Conservation (phyloP, 768 basidiomycete genomes). For the Lactifluus subvellereus region DNA sequence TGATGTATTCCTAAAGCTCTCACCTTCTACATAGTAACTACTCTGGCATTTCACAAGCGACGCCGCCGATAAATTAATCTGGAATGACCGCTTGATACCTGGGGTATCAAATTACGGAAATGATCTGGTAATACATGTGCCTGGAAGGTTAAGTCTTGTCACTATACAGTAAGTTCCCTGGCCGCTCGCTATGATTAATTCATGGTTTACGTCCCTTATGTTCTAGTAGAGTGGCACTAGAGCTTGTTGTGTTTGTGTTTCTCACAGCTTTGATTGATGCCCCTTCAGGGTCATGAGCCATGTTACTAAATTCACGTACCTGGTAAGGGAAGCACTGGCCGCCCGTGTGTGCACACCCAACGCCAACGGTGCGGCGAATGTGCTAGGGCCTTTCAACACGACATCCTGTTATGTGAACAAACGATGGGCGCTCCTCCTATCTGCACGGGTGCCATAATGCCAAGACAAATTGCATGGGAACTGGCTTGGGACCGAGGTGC, state of each 20-base stretch:
- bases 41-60: too few species aligned
- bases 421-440: not conserved
- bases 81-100: too few species aligned
- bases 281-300: not conserved
- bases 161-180: not conserved
- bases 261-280: not conserved
- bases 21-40: too few species aligned
- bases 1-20: too few species aligned
- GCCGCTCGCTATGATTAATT: not conserved
- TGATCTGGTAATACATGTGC: not conserved
- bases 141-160: not conserved
- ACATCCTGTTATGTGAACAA: not conserved
- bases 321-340: not conserved
- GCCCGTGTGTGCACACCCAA: too few species aligned
- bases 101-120: too few species aligned
- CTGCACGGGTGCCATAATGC: not conserved
- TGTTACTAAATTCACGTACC: not conserved
- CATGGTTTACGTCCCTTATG: not conserved
- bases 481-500: too few species aligned
- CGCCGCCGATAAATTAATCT: too few species aligned
- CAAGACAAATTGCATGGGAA: not conserved
- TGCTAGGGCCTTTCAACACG: not conserved
- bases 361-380: not conserved
- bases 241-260: not conserved
- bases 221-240: not conserved